Evolutionary conservation across 257 asterid genomes (phyloP), one percentile per base, ranked within the genome.

Genomic region (Knoxia roxburghii): DNA sequence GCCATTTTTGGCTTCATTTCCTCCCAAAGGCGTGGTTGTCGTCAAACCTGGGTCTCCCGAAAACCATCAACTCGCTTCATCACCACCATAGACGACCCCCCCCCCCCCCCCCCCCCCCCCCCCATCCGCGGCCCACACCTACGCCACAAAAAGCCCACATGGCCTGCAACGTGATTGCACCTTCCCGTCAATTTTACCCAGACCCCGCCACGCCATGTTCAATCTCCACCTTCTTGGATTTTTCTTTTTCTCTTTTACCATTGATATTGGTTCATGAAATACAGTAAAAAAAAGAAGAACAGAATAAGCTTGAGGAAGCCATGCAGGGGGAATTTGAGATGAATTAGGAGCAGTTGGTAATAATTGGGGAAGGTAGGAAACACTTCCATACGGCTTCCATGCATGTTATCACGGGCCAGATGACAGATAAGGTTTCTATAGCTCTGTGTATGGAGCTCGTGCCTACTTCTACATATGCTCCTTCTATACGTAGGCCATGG

Each of bases 81-180:
- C 67, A 46, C 11, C 49, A 43, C 57, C 54, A 68, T 41, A 41
- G n/a, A 37, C 3, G 3, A 9, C 65, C 21, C 65, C n/a, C n/a
- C n/a, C n/a, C n/a, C n/a, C n/a, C n/a, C n/a, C n/a, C n/a, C n/a
- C n/a, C n/a, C n/a, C n/a, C n/a, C n/a, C n/a, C n/a, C n/a, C n/a
- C n/a, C n/a, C n/a, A n/a, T n/a, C n/a, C n/a, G n/a, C n/a, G n/a
- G n/a, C n/a, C n/a, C n/a, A n/a, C n/a, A n/a, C n/a, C n/a, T n/a
- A n/a, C n/a, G n/a, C n/a, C n/a, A n/a, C n/a, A 12, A 29, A 45
- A 46, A 6, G 60, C 39, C 67, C 73, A 58, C 67, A 63, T 69
- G 73, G 13, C 8, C 5, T 33, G 53, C 26, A 46, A 48, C 67
- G 54, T 69, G 59, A 69, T 69, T 37, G 6, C 41, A 37, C 9